Base-by-base conservation (phyloP, 208 protist genomes). In the Acanthamoeba royreba region DNA sequence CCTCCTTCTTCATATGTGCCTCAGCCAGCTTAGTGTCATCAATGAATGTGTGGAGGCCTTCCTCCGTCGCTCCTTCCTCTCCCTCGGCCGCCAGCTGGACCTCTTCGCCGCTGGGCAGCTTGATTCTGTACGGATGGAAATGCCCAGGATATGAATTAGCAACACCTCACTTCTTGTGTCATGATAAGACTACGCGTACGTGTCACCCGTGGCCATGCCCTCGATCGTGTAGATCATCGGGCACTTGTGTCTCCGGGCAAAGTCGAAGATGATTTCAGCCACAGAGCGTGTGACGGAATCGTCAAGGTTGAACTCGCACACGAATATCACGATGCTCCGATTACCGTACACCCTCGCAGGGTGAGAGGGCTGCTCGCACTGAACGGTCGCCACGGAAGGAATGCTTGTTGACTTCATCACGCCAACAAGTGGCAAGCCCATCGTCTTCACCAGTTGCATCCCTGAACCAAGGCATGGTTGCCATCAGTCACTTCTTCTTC, bases 211-310 rank as follows among this genome's bases (percentile, higher is more conserved):
- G 38, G 74, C 42, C 38, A 85, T 85, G 74, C 74, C 74, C 40
- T 85, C 74, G 25, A 85, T 31, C 9, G 74, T 85, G 74, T 52
- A 85, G 38, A 85, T 85, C 74, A 85, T 85, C 4, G 74, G 74
- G 74, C 42, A 85, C 35, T 38, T 49, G 74, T 85, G 74, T 9
- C 74, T 19, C 4, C 17, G 33, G 0, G 74, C 74, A 85, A 85
- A 85, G 74, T 45, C 38, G 45, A 40, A 85, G 74, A 85, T 85
- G 38, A 45, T 25, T 15, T 45, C 74, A 17, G 45, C 74, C 0
- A 85, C 38, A 5, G 74, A 53, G 40, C 42, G 42, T 4, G 45
- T 13, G 22, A 52, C 74, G 22, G 38, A n/a, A 4, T 40, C 8
- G 13, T 49, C 45, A 31, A 85, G 74, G 38, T 38, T 52, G 38